phyloP scores from a whole-genome alignment of 345 rosid genomes.

The Hirschfeldia incana region DNA sequence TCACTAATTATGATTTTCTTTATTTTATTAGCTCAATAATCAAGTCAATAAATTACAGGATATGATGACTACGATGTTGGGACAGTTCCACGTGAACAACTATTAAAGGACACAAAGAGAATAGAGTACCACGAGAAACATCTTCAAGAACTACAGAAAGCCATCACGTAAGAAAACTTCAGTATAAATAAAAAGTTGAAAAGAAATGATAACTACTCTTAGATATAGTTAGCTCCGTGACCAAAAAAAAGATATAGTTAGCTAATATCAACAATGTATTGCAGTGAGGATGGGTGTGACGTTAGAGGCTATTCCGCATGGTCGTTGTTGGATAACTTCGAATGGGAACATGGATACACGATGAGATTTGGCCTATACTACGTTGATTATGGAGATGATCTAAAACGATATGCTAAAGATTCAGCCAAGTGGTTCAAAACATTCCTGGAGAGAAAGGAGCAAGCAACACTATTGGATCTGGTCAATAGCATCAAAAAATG shows the following conservation, averaged over 20 bases:
- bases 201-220: neutral
- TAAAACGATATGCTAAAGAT: conserved; percentile 47
- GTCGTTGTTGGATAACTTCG: conserved; percentile 60
- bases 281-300: conserved; percentile 46
- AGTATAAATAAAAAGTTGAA: neutral
- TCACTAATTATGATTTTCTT: neutral
- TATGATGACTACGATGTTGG: conserved; percentile 24
- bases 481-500: conserved; percentile 8
- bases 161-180: conserved; percentile 29
- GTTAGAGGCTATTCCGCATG: conserved; percentile 59
- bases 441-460: conserved; percentile 32
- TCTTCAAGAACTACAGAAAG: conserved; percentile 36
- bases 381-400: conserved; percentile 40
- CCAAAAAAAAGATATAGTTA: neutral
- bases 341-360: conserved; percentile 48
- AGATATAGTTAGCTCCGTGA: neutral
- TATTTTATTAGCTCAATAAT: neutral
- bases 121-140: conserved; percentile 30
- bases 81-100: conserved; percentile 1
- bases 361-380: conserved; percentile 57
- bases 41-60: conserved; percentile 6
- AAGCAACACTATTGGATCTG: neutral
- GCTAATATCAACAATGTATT: neutral
- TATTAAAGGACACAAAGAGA: conserved; percentile 31
- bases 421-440: conserved; percentile 50